Base-by-base conservation (phyloP, 306 rosid species). In the Vigna hirtella region DNA sequence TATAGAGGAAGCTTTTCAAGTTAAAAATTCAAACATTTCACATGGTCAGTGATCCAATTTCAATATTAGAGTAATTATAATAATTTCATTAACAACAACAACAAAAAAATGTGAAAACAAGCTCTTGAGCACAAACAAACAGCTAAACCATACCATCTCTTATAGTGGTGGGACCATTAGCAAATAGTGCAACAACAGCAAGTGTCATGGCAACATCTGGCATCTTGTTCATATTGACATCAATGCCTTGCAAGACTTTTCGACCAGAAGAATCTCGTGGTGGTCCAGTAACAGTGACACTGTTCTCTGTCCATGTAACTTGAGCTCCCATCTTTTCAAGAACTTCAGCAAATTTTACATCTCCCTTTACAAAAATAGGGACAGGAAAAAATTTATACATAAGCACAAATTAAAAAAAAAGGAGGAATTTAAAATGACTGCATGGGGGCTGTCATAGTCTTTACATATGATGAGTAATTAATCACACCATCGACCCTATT, bases 121-220 rank as follows among this genome's bases (percentile, higher is more conserved):
- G 66, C 74, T 48, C 32, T 13, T 14, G 34, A 17, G 26, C 47
- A 55, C 28, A 45, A 74, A 32, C 16, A 56, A 79, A 79, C 6
- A 63, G 49, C 55, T 16, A 59, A 82, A 83, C 24, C 88, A 16
- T 89, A 96, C 99, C 99, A 38, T 96, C 99, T 91, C 98, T 91
- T 17, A 96, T 93, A 51, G 90, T 66, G 72, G 98, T 91, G 61
- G 96, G 89, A 28, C 99, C 98, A 71, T 96, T 79, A 1, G 98
- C 98, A 72, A 91, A 96, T 30, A 96, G 89, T 38, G 99, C 99
- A 69, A 91, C 98, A 9, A 96, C 98, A 43, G 99, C 99, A 53
- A 96, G 99, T 15, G 99, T 96, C 99, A 96, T 96, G 66, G 98
- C 99, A 91, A 96, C 99, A 90, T 96, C 99, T 7, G 99, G 99